Base-by-base conservation (phyloP, 768 basidiomycete genomes). In the Rubroboletus pulcherrimus region DNA sequence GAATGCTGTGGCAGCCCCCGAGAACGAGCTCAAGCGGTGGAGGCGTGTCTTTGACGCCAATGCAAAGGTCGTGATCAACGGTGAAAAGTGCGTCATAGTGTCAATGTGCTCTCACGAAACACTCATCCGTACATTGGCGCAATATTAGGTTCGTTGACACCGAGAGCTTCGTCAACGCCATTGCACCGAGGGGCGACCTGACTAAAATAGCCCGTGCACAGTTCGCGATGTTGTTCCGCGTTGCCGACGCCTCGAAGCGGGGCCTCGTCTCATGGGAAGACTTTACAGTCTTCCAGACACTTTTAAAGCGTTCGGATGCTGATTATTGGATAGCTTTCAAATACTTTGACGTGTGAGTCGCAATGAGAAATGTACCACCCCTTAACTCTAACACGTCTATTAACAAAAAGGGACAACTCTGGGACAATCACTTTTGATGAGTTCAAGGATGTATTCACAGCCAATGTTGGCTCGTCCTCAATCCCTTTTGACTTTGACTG, bases 291-390 rank as follows among this genome's bases (percentile, higher is more conserved):
- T 99, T 99, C 69, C 89, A 98, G 77, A 95, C 93, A 17, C 75
- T 91, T 59, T 75, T 96, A 65, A 93, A 98, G 77, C 81, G 91
- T 60, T 92, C 96, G 19, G 96, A 98, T 72, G 96, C 96, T 31
- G 94, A 98, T 71, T 95, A 96, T 72, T 92, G 89, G 81, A 94
- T 95, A 73, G 93, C 94, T 19, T 96, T 96, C 78, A 87, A 91
- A 69, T 95, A 91, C 69, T 97, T 96, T 71, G 94, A 97, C 71
- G 89, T 88, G 93, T 94, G 74, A 69, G 90, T 81, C n/a, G 5
- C 17, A 26, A 43, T 10, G 31, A 43, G 42, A 56, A 39, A 29
- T 42, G n/a, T 33, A 35, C 38, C 30, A 1, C 9, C 5, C 10
- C 34, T 33, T 9, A 33, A 39, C 35, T 41, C 35, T 61, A 38